A percentile compares a stretch with the other conserved stretches of the same genome.
Evolutionary conservation across 306 rosid genomes (phyloP).

Genomic region (Argentina anserina): DNA sequence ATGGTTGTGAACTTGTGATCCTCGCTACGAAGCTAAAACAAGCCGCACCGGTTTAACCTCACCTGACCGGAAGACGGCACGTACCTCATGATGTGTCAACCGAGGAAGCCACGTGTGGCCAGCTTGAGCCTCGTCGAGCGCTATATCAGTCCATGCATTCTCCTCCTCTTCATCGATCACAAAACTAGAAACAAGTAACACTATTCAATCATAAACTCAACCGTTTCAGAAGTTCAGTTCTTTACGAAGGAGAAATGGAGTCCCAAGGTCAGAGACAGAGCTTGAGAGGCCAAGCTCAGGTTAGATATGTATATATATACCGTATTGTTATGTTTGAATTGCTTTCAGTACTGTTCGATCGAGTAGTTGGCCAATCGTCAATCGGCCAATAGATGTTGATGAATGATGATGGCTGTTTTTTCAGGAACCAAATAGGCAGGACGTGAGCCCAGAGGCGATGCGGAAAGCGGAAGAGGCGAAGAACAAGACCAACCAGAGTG

Average conservation of each 20-base stretch:
- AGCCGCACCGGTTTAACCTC: neutral
- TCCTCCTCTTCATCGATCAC: neutral
- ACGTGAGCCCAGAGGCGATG: constrained; percentile 30
- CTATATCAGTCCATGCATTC: constrained; percentile 18
- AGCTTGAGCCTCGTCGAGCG: neutral
- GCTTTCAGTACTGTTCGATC: neutral
- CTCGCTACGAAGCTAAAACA: neutral
- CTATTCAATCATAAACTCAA: neutral
- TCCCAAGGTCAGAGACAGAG: constrained; percentile 37
- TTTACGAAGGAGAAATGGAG: constrained; percentile 37
- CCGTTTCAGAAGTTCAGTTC: neutral
- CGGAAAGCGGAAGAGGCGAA: constrained; percentile 33
- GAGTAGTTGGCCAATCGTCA: neutral
- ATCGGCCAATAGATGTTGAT: no score
- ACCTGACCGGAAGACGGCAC: constrained; percentile 25
- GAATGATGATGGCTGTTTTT: no score
- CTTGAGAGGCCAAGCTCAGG: constrained; percentile 45
- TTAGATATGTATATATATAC: neutral
- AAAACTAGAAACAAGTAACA: neutral
- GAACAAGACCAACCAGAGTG: constrained; percentile 7
- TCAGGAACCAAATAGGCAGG: constrained; percentile 46
- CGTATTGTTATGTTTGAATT: neutral
- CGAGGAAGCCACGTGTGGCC: constrained; percentile 32
- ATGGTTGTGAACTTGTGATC: neutral
- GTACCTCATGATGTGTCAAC: constrained; percentile 43